Conservation (phyloP, 2,329 filamentous ascomycete genomes). For the Phyllosticta capitalensis region DNA sequence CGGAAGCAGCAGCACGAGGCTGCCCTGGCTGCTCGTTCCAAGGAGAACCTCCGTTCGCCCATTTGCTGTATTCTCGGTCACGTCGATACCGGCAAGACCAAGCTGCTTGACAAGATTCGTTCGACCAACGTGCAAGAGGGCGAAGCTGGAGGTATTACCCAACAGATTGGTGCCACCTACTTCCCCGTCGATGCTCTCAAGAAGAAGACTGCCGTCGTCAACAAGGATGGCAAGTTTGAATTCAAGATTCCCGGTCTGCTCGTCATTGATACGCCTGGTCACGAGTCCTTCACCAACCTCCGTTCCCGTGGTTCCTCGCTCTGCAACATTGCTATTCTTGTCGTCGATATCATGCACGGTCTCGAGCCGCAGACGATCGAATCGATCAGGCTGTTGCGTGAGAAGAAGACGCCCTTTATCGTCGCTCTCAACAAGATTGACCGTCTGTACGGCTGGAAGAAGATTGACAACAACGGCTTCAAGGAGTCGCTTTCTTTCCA, state of each 20-base stretch:
- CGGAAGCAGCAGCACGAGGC: constrained; percentile 86
- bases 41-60: constrained; percentile 88
- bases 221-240: constrained; percentile 79
- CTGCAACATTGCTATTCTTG: constrained; percentile 97
- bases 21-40: constrained; percentile 80
- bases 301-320: constrained; percentile 94
- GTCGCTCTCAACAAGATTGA: constrained; percentile 99
- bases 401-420: constrained; percentile 94
- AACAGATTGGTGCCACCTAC: constrained; percentile 98
- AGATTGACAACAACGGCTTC: constrained; percentile 98
- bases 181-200: constrained; percentile 90
- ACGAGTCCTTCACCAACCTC: constrained; percentile 99
- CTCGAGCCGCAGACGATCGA: constrained; percentile 94
- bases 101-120: constrained; percentile 94
- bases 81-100: constrained; percentile 99
- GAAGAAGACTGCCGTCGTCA: constrained; percentile 89
- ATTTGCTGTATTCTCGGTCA: constrained; percentile 99
- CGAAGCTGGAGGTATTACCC: constrained; percentile 97
- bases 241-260: constrained; percentile 96
- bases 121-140: constrained; percentile 98
- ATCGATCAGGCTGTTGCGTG: constrained; percentile 88
- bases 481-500: constrained; percentile 82
- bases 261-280: constrained; percentile 95
- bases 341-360: constrained; percentile 99
- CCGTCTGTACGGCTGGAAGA: constrained; percentile 98